Percentiles rank a stretch among this genome's conserved stretches.
Evolutionary conservation across 352 stramenopile species (phyloP).

Genomic region (Phytopythium montanum): DNA sequence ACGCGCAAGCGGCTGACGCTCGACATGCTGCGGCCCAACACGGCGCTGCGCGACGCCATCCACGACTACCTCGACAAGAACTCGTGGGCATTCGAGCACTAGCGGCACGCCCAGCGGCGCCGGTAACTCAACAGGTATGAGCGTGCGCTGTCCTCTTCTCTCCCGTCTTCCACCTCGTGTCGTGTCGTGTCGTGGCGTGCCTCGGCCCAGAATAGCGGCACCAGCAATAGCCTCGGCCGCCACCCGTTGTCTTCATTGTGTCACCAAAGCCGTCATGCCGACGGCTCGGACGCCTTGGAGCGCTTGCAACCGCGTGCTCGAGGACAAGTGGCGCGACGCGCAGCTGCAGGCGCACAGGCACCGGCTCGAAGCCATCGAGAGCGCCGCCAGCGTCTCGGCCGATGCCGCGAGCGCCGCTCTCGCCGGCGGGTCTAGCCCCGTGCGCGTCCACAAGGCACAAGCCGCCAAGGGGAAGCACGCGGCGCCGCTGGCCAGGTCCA

Average conservation of each 20-base stretch:
- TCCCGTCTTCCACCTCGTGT: neutral
- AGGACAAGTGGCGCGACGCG: constrained; percentile 37
- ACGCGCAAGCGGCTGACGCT: constrained; percentile 59
- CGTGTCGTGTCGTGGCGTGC: neutral
- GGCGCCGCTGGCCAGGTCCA: constrained; percentile 14
- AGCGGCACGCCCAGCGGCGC: neutral
- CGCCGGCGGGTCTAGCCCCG: constrained; percentile 16
- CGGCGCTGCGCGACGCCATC: constrained; percentile 58
- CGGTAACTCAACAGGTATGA: neutral
- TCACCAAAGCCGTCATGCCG: constrained; percentile 13
- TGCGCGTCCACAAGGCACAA: constrained; percentile 22
- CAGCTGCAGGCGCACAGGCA: constrained; percentile 37
- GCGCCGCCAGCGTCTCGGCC: constrained; percentile 17
- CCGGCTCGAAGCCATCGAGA: constrained; percentile 46
- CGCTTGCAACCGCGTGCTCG: constrained; percentile 36
- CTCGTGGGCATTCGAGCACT: constrained; percentile 74
- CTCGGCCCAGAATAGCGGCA: neutral
- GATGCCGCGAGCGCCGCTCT: constrained; percentile 23
- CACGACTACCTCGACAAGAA: constrained; percentile 74
- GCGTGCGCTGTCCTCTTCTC: too few relatives aligned
- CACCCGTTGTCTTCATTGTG: too few relatives aligned
- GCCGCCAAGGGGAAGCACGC: neutral
- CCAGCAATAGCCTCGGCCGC: neutral
- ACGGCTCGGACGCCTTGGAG: constrained; percentile 29
- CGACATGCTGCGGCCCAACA: constrained; percentile 74